A percentile compares a stretch with the other conserved stretches of the same genome.
These are phyloP conservation scores for Metschnikowia proteae DNA, from an alignment of 805 yeast genomes.

Conservation along the genomic window DNA sequence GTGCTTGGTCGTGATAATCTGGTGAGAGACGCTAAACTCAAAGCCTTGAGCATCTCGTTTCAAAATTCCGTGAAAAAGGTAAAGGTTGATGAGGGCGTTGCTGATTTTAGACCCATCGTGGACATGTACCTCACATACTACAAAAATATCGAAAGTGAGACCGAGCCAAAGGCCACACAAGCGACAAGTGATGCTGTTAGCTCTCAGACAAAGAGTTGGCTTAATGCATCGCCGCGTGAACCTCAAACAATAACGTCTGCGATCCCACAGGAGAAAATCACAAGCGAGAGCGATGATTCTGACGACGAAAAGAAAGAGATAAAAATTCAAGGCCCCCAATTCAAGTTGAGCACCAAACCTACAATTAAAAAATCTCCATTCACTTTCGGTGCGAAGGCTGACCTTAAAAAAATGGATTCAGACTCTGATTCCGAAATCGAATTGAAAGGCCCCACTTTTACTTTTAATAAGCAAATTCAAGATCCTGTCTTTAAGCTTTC, in stretches of 20 bases:
- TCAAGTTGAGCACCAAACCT: constrained; percentile 26
- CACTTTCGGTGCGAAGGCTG: constrained; percentile 31
- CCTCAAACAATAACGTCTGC: constrained; percentile 15
- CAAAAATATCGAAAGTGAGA: constrained; percentile 26
- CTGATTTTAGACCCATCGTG: constrained; percentile 52
- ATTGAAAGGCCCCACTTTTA: constrained; percentile 71
- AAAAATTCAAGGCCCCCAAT: constrained; percentile 36
- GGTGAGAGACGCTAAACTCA: constrained; percentile 47
- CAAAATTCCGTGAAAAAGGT: constrained; percentile 44
- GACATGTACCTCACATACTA: constrained; percentile 57
- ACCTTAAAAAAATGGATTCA: constrained; percentile 36
- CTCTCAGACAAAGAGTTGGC: neutral
- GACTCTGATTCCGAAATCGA: constrained; percentile 61
- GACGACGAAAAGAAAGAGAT: constrained; percentile 23
- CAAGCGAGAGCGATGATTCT: constrained; percentile 21
- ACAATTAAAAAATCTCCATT: constrained; percentile 35
- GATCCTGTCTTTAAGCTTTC: constrained; percentile 32
- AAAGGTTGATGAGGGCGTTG: constrained; percentile 43
- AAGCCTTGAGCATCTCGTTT: constrained; percentile 65
- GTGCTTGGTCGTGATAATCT: neutral
- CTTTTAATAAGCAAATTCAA: constrained; percentile 34
- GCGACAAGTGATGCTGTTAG: neutral
- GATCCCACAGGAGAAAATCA: neutral
- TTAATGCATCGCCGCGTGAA: neutral
- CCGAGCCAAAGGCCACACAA: neutral